Evolutionary conservation across 2,329 filamentous ascomycete species (phyloP), one percentile per base, ranked within the genome.

Genomic region (Hymenoscyphus scutula): DNA sequence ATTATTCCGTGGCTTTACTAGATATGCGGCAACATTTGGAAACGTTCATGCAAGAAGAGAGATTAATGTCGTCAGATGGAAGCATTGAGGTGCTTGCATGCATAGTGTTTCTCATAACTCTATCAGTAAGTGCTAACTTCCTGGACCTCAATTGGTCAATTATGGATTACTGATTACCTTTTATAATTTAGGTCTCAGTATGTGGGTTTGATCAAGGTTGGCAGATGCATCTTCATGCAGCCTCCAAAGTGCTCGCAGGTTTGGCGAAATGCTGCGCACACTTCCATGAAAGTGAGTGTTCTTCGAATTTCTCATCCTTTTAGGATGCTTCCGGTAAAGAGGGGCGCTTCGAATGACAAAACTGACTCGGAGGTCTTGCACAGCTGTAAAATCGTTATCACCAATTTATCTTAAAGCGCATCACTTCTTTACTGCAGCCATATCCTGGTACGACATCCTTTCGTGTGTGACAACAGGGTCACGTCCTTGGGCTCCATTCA

Each of bases 181-280:
- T 11, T 53, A 51, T 19, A 56, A 27, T 8, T n/a, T 38, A 65
- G 63, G 53, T 62, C 15, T 61, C 63, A 6, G 77, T 79, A 3
- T 75, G 75, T 45, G 77, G 77, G 13, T 37, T 37, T 63, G 78
- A 77, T 45, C 75, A 77, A 3, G 80, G 80, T 67, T 83, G 81
- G 77, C 78, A 77, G 58, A 73, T 79, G 60, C 82, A 84, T 68
- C 77, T 83, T 30, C 76, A 78, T 64, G 82, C 80, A 2, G 80
- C 81, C 38, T 71, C 80, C 55, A 75, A 77, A 19, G 75, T 84
- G 51, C 81, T 83, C 19, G 75, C 56, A 7, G 19, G 27, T 55
- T 25, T 51, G 25, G 13, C 13, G 5, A 59, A 51, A 23, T 23
- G 11, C 8, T 51, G 56, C 37, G 11, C 34, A 37, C 11, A 37